Conservation (phyloP, 169 alveolate species). For the Miamiensis avidus region DNA sequence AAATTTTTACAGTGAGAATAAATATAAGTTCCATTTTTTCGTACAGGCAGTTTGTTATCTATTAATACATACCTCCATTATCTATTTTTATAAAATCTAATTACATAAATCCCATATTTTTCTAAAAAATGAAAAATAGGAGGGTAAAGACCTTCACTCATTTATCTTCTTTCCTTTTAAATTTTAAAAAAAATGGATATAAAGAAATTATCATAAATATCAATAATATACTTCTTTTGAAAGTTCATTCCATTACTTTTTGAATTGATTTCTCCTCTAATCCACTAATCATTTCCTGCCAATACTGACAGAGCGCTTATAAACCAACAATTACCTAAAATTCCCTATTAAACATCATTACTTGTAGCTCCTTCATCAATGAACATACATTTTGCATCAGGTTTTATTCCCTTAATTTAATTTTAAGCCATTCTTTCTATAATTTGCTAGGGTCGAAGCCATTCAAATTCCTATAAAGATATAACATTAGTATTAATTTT, state of each 20-base stretch:
- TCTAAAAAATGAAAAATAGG: no score
- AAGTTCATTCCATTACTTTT: slow-evolving; percentile 33
- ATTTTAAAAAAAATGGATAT: no score
- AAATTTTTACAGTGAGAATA: slow-evolving; percentile 64
- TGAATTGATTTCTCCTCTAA: slow-evolving; percentile 40
- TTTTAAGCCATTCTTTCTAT: no score
- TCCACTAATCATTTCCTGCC: slow-evolving; percentile 61
- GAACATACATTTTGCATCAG: no score
- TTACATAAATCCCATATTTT: slow-evolving; percentile 63
- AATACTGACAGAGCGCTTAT: slow-evolving; percentile 66
- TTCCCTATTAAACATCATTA: slow-evolving; percentile 70
- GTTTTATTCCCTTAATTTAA: no score
- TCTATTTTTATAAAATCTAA: slow-evolving; percentile 66
- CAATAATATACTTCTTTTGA: slow-evolving; percentile 37
- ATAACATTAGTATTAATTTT: no score
- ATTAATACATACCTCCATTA: slow-evolving; percentile 67
- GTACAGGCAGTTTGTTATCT: slow-evolving; percentile 71
- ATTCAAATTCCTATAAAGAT: no score
- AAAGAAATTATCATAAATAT: not conserved
- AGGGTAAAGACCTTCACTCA: no score
- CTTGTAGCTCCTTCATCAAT: slow-evolving; percentile 68
- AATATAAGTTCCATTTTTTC: slow-evolving; percentile 44
- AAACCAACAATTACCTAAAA: slow-evolving; percentile 78
- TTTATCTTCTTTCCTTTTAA: no score
- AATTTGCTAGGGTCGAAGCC: no score